phyloP scores from a whole-genome alignment of 2,329 filamentous ascomycete species.

The Trichoderma oligosporum region DNA sequence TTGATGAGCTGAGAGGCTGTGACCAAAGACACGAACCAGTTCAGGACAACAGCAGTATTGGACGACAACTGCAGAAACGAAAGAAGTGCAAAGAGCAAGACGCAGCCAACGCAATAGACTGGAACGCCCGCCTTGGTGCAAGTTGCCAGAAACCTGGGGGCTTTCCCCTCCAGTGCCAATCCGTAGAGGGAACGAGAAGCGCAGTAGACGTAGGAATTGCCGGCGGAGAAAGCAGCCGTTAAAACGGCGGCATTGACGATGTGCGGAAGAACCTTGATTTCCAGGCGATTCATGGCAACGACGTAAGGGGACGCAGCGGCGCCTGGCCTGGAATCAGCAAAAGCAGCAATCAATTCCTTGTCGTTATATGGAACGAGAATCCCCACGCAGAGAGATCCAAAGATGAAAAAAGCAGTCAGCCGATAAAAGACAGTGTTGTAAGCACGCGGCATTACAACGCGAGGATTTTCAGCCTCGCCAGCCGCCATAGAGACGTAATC shows the following conservation, averaged over 20 bases:
- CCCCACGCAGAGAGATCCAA: slow-evolving; percentile 68
- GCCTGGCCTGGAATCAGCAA: slow-evolving; percentile 55
- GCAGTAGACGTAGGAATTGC: slow-evolving; percentile 63
- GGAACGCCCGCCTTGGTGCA: slow-evolving; percentile 67
- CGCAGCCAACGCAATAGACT: slow-evolving; percentile 65
- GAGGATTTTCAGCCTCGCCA: slow-evolving; percentile 68
- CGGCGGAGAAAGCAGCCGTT: slow-evolving; percentile 62
- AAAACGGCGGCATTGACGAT: slow-evolving; percentile 72
- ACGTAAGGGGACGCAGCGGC: slow-evolving; percentile 67
- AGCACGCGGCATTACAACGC: slow-evolving; percentile 65
- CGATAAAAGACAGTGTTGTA: slow-evolving; percentile 79
- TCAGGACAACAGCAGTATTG: slow-evolving; percentile 61
- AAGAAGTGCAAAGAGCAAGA: slow-evolving; percentile 65
- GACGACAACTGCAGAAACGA: slow-evolving; percentile 70
- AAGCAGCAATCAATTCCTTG: slow-evolving; percentile 56
- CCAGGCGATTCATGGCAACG: slow-evolving; percentile 63
- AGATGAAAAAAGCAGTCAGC: slow-evolving; percentile 69
- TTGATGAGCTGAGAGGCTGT: slow-evolving; percentile 74
- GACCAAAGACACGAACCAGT: slow-evolving; percentile 66
- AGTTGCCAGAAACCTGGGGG: slow-evolving; percentile 54
- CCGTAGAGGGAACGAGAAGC: slow-evolving; percentile 66
- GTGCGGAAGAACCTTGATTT: slow-evolving; percentile 61
- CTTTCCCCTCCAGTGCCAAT: slow-evolving; percentile 64
- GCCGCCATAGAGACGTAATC: slow-evolving; percentile 68
- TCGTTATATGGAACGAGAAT: slow-evolving; percentile 70